phyloP scores from a whole-genome alignment of 148 eudicot genomes.

The Diospyros lotus region DNA sequence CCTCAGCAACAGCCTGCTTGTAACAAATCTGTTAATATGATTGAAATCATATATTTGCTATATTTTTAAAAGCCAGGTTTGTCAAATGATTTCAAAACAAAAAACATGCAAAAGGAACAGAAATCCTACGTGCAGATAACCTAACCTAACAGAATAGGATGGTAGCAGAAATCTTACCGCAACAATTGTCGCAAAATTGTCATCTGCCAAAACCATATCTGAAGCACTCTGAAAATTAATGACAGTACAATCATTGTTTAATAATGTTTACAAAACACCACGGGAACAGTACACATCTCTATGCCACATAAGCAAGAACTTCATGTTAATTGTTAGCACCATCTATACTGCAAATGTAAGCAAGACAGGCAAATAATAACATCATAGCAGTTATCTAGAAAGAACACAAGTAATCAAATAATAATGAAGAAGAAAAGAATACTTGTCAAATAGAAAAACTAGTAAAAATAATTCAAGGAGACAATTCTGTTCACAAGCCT shows the following conservation, averaged over 20 bases:
- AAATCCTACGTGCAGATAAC: neutral
- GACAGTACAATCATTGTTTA: neutral
- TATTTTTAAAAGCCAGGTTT: neutral
- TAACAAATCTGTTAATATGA: slow-evolving; percentile 13
- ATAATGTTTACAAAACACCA: neutral
- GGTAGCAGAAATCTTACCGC: slow-evolving; percentile 52
- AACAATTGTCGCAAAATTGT: slow-evolving; percentile 95
- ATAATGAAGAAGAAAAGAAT: neutral
- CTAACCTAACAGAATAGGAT: too few relatives aligned
- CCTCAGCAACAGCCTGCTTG: slow-evolving; percentile 98
- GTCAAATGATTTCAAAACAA: neutral
- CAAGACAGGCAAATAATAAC: neutral
- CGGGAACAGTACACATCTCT: neutral
- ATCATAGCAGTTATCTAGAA: neutral
- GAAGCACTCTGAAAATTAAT: slow-evolving; percentile 82
- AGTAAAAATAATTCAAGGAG: too few relatives aligned
- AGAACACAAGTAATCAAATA: neutral
- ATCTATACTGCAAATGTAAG: neutral
- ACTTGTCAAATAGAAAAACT: too few relatives aligned
- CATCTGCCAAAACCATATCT: slow-evolving; percentile 98
- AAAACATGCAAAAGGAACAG: slow-evolving; percentile 1
- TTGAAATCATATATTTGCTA: neutral
- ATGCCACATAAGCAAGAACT: slow-evolving; percentile 2
- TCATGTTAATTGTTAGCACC: neutral
- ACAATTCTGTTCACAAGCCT: too few relatives aligned